phyloP scores from a whole-genome alignment of 805 yeast species.

The Candida easanensis region DNA sequence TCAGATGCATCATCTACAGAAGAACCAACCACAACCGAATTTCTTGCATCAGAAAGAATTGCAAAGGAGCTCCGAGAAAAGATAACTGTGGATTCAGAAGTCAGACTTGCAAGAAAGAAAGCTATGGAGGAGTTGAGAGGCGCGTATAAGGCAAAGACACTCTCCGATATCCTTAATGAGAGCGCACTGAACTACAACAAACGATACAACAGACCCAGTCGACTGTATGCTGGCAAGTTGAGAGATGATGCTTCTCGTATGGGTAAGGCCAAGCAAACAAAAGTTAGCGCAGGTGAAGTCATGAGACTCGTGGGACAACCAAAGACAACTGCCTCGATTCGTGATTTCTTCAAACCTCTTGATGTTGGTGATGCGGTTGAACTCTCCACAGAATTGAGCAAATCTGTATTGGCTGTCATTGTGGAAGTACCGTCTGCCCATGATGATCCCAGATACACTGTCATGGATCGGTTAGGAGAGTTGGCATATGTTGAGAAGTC shows the following conservation, averaged over 20 bases:
- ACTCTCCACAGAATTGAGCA: slow-evolving; percentile 38
- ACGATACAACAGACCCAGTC: slow-evolving; percentile 14
- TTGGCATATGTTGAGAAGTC: slow-evolving; percentile 45
- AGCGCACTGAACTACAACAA: slow-evolving; percentile 4
- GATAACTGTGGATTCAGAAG: slow-evolving; percentile 1
- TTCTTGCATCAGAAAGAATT: background rate
- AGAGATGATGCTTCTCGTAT: background rate
- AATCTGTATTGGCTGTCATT: slow-evolving; percentile 50
- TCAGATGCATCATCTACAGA: background rate
- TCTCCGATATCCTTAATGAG: slow-evolving; percentile 9
- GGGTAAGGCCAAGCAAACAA: too few relatives aligned
- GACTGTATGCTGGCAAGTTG: slow-evolving; percentile 5
- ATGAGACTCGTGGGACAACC: slow-evolving; percentile 1
- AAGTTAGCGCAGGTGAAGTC: background rate
- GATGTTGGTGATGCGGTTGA: slow-evolving; percentile 63
- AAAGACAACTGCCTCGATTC: slow-evolving; percentile 1
- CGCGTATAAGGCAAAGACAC: slow-evolving; percentile 5
- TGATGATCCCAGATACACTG: slow-evolving; percentile 53
- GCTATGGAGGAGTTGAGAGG: slow-evolving; percentile 21
- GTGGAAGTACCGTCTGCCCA: slow-evolving; percentile 49
- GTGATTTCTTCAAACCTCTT: slow-evolving; percentile 20
- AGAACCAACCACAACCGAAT: background rate
- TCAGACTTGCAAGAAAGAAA: slow-evolving; percentile 10
- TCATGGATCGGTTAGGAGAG: slow-evolving; percentile 56
- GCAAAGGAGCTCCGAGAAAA: background rate